Conservation (phyloP, 768 basidiomycete genomes). For the Baorangia bicolor region DNA sequence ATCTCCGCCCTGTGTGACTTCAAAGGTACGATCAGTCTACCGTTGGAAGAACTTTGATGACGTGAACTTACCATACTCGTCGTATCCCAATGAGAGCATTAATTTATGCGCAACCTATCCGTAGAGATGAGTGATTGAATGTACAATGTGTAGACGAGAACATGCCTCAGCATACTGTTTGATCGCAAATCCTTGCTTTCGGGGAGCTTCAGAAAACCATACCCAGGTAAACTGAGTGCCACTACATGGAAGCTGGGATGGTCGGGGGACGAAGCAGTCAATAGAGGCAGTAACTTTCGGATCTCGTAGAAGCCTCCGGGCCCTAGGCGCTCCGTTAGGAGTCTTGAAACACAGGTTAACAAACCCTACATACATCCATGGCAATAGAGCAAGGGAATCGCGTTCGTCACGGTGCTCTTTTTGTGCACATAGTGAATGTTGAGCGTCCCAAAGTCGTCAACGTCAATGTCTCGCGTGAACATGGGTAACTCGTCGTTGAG, state of each 20-base stretch:
- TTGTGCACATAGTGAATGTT: constrained; percentile 62
- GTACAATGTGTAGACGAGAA: neutral
- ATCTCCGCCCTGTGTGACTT: constrained; percentile 51
- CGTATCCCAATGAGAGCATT: constrained; percentile 49
- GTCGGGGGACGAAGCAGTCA: constrained; percentile 39
- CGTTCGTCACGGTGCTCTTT: constrained; percentile 41
- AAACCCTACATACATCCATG: constrained; percentile 49
- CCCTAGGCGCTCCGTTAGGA: constrained; percentile 36
- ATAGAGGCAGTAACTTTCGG: constrained; percentile 53
- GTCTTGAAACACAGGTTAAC: neutral
- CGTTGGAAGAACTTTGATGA: neutral
- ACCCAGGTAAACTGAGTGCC: constrained; percentile 56
- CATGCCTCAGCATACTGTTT: constrained; percentile 57
- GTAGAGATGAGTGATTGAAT: neutral
- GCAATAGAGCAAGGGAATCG: constrained; percentile 59
- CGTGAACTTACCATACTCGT: constrained; percentile 42
- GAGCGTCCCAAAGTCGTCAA: constrained; percentile 46
- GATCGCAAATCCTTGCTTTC: constrained; percentile 47
- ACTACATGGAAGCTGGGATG: constrained; percentile 66
- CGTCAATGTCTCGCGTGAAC: constrained; percentile 50
- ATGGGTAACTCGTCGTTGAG: constrained; percentile 55
- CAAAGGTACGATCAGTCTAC: neutral
- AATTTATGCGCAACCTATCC: constrained; percentile 46
- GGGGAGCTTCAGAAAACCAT: constrained; percentile 58
- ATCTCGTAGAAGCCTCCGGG: constrained; percentile 51